These are phyloP conservation scores for Caryopteris hybrid DNA, from an alignment of 305 asterid species.

Conservation along the genomic window DNA sequence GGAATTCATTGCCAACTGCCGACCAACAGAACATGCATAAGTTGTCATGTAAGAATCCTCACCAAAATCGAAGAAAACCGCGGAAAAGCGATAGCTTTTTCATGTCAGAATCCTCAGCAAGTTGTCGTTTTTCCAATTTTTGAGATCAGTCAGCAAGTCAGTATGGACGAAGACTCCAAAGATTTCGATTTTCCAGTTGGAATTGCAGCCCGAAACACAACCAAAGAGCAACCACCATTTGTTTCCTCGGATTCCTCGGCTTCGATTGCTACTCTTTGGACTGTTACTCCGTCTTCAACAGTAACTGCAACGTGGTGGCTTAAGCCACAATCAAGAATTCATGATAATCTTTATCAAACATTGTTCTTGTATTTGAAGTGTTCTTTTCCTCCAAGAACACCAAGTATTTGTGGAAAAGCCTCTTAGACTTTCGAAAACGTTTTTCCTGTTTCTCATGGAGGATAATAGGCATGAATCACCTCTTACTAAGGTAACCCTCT, in stretches of 20 bases:
- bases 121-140: background rate
- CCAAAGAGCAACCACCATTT: background rate
- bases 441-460: constrained; percentile 26
- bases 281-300: background rate
- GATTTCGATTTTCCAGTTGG: constrained; percentile 27
- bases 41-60: background rate
- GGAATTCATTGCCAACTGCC: background rate
- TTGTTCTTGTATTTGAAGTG: constrained; percentile 6
- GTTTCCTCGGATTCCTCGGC: constrained; percentile 12
- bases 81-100: background rate
- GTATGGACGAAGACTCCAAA: constrained; percentile 34
- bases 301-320: background rate
- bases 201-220: constrained; percentile 6
- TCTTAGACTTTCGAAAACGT: background rate
- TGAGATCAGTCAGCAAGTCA: constrained; percentile 20
- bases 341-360: constrained; percentile 1
- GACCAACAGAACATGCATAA: background rate
- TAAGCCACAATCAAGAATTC: background rate
- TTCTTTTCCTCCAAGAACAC: constrained; percentile 13
- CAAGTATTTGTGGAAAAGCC: constrained; percentile 24
- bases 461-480: constrained; percentile 20
- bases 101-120: background rate
- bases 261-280: constrained; percentile 23
- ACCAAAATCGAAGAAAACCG: constrained; percentile 6
- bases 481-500: constrained; percentile 14